phyloP scores from a whole-genome alignment of 169 alveolate genomes.

The Plasmodium coatneyi region DNA sequence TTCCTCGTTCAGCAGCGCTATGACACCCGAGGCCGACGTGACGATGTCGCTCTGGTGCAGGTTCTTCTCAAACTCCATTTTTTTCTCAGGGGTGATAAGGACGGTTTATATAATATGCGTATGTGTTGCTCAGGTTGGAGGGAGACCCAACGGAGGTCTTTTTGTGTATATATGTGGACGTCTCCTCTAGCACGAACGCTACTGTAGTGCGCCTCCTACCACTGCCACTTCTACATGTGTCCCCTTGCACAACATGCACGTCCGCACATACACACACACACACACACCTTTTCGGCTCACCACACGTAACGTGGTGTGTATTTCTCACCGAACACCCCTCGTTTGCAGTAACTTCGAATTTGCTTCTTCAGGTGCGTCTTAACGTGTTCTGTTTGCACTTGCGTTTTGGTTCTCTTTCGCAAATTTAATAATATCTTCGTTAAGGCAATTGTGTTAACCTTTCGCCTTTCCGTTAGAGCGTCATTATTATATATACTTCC shows the following conservation, averaged over 20 bases:
- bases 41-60: constrained; percentile 58
- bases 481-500: neutral
- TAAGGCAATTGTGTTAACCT: neutral
- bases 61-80: constrained; percentile 31
- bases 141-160: neutral
- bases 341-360: neutral
- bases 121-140: neutral
- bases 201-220: neutral
- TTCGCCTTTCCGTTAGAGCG: neutral
- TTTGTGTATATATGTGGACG: neutral
- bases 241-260: neutral
- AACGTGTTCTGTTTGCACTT: neutral
- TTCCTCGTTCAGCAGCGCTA: constrained; percentile 84
- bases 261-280: neutral
- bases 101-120: neutral
- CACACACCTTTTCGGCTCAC: neutral
- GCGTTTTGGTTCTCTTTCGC: neutral
- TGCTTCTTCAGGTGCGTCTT: neutral
- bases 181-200: neutral
- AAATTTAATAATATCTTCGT: neutral
- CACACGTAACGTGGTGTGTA: neutral
- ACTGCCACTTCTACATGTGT: neutral
- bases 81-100: neutral
- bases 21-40: constrained; percentile 85
- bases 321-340: neutral